Base-by-base conservation (phyloP, 2,329 filamentous ascomycete species). In the Bipolaris bicolor region DNA sequence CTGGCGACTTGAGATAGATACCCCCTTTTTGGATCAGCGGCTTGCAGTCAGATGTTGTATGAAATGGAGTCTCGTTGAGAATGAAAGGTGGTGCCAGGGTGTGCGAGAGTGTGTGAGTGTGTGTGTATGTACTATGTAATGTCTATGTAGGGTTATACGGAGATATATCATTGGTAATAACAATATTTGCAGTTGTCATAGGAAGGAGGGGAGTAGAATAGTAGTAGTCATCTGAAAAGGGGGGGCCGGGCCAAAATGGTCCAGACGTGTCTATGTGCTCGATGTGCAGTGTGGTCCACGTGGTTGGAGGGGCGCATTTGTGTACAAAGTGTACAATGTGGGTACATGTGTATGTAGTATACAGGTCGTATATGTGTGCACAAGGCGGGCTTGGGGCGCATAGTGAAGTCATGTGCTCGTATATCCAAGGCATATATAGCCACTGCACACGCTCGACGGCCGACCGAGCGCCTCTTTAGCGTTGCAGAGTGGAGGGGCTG, bases 1-100 rank as follows among this genome's bases (percentile, higher is more conserved):
- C 55, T 57, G 61, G 51, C 51, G 53, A 50, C 54, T 60, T 62
- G 63, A 64, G 55, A 55, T 61, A 67, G 64, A 67, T 67, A 67
- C 64, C 64, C 64, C 63, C 34, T 34, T 31, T 61, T 60, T 57
- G 52, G 52, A 61, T 52, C 58, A 62, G 61, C 49, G 59, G 50
- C 43, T 49, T 57, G 58, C 52, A 57, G 53, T 58, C 53, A 53
- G 57, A 47, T 62, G 26, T 46, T 59, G 62, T 54, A 57, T 63
- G 57, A 45, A 46, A 51, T 52, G 56, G 56, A 64, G 57, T 52
- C 55, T 59, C 31, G 44, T 48, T 31, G 31, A 43, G 37, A 53
- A 43, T 24, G 37, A 41, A 48, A 31, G 26, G 31, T 45, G 49
- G 49, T 7, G 49, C 20, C 18, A 52, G 29, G 49, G 26, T 29